Conservation (phyloP, 768 basidiomycete species). For the Neoboletus brunneissimus region DNA sequence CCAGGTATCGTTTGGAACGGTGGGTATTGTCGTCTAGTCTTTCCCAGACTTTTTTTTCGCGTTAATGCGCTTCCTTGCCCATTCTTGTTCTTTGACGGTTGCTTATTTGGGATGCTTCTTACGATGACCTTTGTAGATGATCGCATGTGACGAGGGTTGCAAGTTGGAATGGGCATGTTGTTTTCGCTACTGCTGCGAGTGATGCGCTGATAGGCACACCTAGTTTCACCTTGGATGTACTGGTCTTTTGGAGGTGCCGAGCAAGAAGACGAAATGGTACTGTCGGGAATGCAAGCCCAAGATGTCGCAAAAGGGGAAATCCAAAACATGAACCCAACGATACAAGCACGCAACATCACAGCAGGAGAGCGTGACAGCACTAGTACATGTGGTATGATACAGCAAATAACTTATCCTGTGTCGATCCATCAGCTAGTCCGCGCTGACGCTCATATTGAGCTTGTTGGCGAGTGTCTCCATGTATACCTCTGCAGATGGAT, state of each 20-base stretch:
- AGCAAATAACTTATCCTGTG: constrained; percentile 12
- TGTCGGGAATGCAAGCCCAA: constrained; percentile 59
- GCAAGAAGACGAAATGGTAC: constrained; percentile 60
- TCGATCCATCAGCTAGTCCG: constrained; percentile 14
- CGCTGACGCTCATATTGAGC: constrained; percentile 54
- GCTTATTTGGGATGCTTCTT: constrained; percentile 1
- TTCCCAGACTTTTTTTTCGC: too few species aligned
- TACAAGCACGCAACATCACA: neutral
- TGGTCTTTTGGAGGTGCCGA: constrained; percentile 55
- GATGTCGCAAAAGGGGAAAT: constrained; percentile 35
- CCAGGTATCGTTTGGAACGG: constrained; percentile 76
- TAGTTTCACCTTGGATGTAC: constrained; percentile 77
- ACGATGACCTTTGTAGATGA: constrained; percentile 55
- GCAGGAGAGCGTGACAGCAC: neutral
- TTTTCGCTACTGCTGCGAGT: neutral
- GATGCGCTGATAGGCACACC: neutral
- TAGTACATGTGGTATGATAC: constrained; percentile 18
- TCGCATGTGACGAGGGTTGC: constrained; percentile 78
- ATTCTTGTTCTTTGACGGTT: neutral
- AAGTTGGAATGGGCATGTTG: constrained; percentile 77
- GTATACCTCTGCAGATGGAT: constrained; percentile 58
- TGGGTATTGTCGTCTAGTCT: constrained; percentile 36
- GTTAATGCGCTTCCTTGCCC: neutral
- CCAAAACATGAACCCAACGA: constrained; percentile 19
- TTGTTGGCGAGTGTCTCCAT: constrained; percentile 87